A percentile compares a stretch with the other conserved stretches of the same genome.
These are phyloP conservation scores for Alternaria panax DNA, from an alignment of 2,329 filamentous ascomycete species.

Conservation along the genomic window DNA sequence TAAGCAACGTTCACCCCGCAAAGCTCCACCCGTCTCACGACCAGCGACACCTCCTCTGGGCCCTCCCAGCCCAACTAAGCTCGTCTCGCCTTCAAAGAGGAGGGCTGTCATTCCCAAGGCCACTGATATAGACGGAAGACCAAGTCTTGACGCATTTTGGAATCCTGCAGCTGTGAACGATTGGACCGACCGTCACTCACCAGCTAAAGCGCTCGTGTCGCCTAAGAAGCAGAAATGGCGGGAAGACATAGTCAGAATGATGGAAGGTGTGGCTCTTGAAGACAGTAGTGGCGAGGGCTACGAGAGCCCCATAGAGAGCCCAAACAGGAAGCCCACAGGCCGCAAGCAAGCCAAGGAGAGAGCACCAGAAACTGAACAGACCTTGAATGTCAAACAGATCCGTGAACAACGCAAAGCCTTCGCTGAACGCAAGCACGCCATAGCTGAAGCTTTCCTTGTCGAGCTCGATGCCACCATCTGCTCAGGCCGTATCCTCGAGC, in stretches of 20 bases:
- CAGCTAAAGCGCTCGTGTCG: conserved; percentile 44
- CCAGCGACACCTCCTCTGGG: conserved; percentile 42
- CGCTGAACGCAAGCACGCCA: conserved; percentile 64
- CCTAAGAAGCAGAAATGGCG: conserved; percentile 47
- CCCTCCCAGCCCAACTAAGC: conserved; percentile 41
- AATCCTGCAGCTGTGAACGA: conserved; percentile 46
- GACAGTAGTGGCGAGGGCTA: conserved; percentile 34
- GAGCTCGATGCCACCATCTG: conserved; percentile 75
- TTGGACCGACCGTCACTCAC: conserved; percentile 48
- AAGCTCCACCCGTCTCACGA: conserved; percentile 41
- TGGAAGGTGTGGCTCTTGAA: conserved; percentile 33
- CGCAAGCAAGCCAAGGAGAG: conserved; percentile 23
- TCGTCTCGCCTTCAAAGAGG: conserved; percentile 49
- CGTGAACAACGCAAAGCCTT: conserved; percentile 63
- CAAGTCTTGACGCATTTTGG: conserved; percentile 52
- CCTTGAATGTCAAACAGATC: conserved; percentile 30
- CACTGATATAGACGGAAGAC: conserved; percentile 34
- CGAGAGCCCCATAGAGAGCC: conserved; percentile 31
- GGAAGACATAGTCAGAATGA: conserved; percentile 37
- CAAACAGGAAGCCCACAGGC: conserved; percentile 23
- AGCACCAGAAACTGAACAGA: neutral
- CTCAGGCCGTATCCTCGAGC: conserved; percentile 62
- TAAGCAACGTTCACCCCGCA: conserved; percentile 44
- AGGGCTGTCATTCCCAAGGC: conserved; percentile 41
- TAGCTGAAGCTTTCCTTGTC: conserved; percentile 69